Evolutionary conservation across 2,329 filamentous ascomycete species (phyloP).

Genomic region (Periconia digitata): DNA sequence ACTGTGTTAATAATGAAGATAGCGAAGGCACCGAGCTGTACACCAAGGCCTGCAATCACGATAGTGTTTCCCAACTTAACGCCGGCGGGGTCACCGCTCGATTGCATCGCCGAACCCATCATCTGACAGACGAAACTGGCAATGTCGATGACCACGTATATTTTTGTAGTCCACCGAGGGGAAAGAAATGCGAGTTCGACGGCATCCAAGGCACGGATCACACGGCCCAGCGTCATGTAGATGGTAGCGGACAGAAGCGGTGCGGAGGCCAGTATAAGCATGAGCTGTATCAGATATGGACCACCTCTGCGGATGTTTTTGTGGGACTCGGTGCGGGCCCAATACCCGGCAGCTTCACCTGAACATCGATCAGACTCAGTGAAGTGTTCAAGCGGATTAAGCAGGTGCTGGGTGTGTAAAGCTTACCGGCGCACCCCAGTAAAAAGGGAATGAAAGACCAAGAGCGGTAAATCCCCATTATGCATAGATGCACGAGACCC

Average conservation of each 20-base stretch:
- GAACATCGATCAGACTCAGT: not conserved
- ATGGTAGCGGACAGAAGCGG: conserved; percentile 53
- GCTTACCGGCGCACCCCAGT: conserved; percentile 54
- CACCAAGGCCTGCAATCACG: conserved; percentile 15
- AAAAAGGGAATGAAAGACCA: conserved; percentile 57
- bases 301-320: conserved; percentile 14
- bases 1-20: conserved; percentile 15
- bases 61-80: conserved; percentile 10
- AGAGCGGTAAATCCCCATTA: conserved; percentile 11
- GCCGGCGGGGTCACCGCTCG: conserved; percentile 11
- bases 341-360: conserved; percentile 24
- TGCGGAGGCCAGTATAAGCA: conserved; percentile 50
- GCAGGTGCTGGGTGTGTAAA: no score
- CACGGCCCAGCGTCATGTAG: conserved; percentile 52
- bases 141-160: conserved; percentile 23
- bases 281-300: conserved; percentile 46
- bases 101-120: conserved; percentile 19
- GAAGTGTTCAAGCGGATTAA: not conserved
- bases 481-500: conserved; percentile 8
- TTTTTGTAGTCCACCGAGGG: conserved; percentile 29
- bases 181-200: conserved; percentile 43
- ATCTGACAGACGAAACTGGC: conserved; percentile 23
- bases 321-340: conserved; percentile 15
- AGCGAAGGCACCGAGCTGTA: conserved; percentile 16
- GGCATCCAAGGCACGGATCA: conserved; percentile 44